These are phyloP conservation scores for Nissolia schottii DNA, from an alignment of 306 rosid species.

Conservation along the genomic window DNA sequence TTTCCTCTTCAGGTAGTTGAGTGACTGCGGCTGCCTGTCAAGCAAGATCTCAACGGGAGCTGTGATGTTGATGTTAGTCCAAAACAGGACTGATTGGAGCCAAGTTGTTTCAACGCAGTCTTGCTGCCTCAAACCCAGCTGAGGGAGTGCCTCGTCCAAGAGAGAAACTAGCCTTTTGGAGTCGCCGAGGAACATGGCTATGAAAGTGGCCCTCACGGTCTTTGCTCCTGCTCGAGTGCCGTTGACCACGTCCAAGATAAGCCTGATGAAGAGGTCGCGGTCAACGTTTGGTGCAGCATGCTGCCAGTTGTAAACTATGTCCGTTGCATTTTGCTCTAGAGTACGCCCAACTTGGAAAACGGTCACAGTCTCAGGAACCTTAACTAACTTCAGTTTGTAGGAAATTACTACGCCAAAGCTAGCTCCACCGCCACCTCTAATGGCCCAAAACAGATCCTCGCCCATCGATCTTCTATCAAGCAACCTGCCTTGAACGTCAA, in stretches of 20 bases:
- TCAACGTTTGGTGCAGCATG: conserved; percentile 37
- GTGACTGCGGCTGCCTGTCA: conserved; percentile 42
- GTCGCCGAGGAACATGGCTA: conserved; percentile 59
- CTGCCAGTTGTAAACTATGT: conserved; percentile 64
- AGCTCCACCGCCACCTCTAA: conserved; percentile 77
- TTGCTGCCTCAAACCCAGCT: conserved; percentile 42
- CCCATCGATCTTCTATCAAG: conserved; percentile 67
- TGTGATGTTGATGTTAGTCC: conserved; percentile 38
- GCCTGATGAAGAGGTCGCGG: conserved; percentile 47
- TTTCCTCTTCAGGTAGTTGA: conserved; percentile 58
- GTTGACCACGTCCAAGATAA: conserved; percentile 27
- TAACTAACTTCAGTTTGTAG: conserved; percentile 56
- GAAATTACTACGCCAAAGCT: conserved; percentile 64
- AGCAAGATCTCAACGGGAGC: conserved; percentile 44
- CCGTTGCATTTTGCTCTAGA: conserved; percentile 48
- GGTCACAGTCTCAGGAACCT: conserved; percentile 52
- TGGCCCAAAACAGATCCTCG: conserved; percentile 82
- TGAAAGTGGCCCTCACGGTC: conserved; percentile 45
- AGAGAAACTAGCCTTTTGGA: conserved; percentile 40
- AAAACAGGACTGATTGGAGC: conserved; percentile 49
- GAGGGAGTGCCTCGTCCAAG: conserved; percentile 40
- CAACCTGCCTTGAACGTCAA: conserved; percentile 52
- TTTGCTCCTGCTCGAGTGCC: conserved; percentile 30
- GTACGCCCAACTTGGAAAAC: conserved; percentile 54
- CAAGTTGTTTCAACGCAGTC: conserved; percentile 55